Evolutionary conservation across 257 asterid genomes (phyloP).

Genomic region (Capsicum rhomboideum): DNA sequence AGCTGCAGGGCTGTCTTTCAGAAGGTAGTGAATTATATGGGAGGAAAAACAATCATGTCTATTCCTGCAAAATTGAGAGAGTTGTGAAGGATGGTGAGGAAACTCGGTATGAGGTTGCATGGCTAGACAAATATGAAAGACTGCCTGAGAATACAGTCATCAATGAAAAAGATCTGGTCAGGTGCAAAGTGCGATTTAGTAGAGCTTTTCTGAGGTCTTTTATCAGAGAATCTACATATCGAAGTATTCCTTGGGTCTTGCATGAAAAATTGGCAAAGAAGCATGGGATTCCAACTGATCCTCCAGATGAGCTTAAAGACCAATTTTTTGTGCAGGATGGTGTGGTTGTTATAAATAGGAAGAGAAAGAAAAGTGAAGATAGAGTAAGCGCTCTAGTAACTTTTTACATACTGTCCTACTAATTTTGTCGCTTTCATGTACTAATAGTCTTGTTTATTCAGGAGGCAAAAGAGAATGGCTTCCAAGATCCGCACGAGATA

Average conservation of each 20-base stretch:
- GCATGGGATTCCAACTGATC: conserved; percentile 61
- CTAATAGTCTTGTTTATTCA: conserved; percentile 11
- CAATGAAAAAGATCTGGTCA: conserved; percentile 53
- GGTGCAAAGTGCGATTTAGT: conserved; percentile 60
- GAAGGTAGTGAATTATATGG: conserved; percentile 75
- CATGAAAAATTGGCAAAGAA: conserved; percentile 69
- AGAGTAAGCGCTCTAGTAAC: conserved; percentile 40
- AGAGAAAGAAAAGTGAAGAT: conserved; percentile 71
- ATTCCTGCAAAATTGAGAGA: conserved; percentile 58
- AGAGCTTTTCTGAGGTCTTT: conserved; percentile 73
- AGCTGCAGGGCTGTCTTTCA: conserved; percentile 55
- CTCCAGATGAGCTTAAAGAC: conserved; percentile 53
- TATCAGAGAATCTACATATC: conserved; percentile 82
- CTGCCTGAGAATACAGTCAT: conserved; percentile 40
- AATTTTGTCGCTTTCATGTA: conserved; percentile 8
- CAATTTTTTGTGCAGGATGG: conserved; percentile 55
- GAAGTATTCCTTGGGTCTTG: conserved; percentile 84
- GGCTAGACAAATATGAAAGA: conserved; percentile 63
- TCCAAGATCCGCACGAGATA: neutral
- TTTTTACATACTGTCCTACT: neutral
- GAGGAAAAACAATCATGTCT: conserved; percentile 48
- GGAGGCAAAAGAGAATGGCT: conserved; percentile 33
- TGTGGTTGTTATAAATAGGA: conserved; percentile 46
- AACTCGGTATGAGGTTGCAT: conserved; percentile 61
- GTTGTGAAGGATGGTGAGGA: conserved; percentile 44